phyloP scores from a whole-genome alignment of 2,329 filamentous ascomycete genomes.

The Ophiostoma sp. region DNA sequence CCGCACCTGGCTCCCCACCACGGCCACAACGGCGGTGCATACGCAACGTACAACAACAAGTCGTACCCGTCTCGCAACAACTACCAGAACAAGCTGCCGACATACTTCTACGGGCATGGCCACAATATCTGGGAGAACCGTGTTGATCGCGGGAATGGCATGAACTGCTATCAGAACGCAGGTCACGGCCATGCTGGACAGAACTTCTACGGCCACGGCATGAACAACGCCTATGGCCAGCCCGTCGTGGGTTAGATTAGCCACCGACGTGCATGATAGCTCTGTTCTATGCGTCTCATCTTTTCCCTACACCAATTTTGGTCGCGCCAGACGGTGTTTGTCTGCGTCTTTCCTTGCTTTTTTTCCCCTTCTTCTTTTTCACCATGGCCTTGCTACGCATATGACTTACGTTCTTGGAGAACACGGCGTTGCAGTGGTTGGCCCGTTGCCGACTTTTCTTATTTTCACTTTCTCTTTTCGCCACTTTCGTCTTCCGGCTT shows the following conservation, averaged over 20 bases:
- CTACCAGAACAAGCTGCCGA: conserved; percentile 5
- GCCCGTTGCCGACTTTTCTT: background rate
- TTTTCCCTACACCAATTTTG: background rate
- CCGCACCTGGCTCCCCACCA: background rate
- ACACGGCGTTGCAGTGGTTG: background rate
- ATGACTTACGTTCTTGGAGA: background rate
- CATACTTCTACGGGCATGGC: conserved; percentile 4
- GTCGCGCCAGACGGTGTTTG: too few relatives aligned
- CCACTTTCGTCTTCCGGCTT: background rate
- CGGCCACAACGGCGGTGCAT: background rate
- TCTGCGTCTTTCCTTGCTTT: background rate
- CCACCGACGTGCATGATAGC: conserved; percentile 6
- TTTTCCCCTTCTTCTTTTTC: background rate
- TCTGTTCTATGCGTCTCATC: background rate
- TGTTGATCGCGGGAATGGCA: background rate
- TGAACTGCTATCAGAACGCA: conserved; percentile 13
- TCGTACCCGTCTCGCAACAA: background rate
- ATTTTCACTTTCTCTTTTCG: background rate
- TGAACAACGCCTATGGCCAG: conserved; percentile 42
- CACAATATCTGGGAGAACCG: conserved; percentile 12
- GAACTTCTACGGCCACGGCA: conserved; percentile 2
- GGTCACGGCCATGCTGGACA: conserved; percentile 1
- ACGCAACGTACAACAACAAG: background rate
- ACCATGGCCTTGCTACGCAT: conserved; percentile 2
- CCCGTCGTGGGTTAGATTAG: conserved; percentile 46